phyloP scores from a whole-genome alignment of 345 rosid species.

The Alliaria petiolata region DNA sequence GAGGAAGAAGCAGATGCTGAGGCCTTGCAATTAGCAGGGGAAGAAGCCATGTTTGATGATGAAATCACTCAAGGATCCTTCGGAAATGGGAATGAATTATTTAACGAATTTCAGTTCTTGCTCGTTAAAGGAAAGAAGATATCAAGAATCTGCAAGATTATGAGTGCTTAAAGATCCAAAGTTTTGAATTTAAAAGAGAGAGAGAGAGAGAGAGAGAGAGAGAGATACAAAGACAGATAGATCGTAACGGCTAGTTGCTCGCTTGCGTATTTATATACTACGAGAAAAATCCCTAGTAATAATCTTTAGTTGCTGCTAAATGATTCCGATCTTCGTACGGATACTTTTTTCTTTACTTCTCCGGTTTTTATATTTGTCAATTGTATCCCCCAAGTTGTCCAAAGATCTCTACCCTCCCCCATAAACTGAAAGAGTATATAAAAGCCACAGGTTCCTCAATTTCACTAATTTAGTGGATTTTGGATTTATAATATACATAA shows the following conservation, averaged over 20 bases:
- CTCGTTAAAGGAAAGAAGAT: slow-evolving; percentile 20
- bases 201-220: not conserved
- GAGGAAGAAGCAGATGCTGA: slow-evolving; percentile 1
- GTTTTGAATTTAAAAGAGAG: not conserved
- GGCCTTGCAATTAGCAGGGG: slow-evolving; percentile 17
- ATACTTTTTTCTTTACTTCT: not conserved
- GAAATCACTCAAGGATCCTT: not conserved
- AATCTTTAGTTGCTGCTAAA: no score
- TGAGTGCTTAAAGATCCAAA: slow-evolving; percentile 1
- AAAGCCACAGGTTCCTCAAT: not conserved
- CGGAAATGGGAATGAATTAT: not conserved
- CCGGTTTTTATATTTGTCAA: not conserved
- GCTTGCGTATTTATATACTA: not conserved
- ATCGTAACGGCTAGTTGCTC: slow-evolving; percentile 40
- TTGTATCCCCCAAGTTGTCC: not conserved
- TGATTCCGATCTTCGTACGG: no score
- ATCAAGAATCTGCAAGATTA: slow-evolving; percentile 21
- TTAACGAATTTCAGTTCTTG: slow-evolving; percentile 1
- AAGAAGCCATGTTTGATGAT: slow-evolving; percentile 27
- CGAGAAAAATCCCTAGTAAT: no score
- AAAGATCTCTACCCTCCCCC: not conserved
- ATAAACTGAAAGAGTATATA: not conserved
- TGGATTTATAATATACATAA: not conserved
- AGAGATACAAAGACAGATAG: not conserved
- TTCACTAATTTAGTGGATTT: not conserved